These are phyloP conservation scores for Pseudogymnoascus sp. DNA, from an alignment of 2,329 filamentous ascomycete genomes.

Conservation along the genomic window DNA sequence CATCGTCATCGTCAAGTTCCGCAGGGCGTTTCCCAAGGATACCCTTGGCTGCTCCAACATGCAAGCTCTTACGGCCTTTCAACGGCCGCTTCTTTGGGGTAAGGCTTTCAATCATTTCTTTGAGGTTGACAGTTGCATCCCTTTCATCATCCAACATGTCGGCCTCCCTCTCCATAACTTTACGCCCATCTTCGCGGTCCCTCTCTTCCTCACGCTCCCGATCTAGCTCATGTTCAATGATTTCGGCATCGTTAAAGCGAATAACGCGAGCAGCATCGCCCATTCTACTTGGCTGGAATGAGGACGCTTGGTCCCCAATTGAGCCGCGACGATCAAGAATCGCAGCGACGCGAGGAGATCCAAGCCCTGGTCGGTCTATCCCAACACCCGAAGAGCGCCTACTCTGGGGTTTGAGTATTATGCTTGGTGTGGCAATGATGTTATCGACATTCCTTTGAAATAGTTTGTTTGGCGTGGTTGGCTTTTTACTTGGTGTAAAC, in stretches of 20 bases:
- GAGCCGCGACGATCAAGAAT: conserved; percentile 63
- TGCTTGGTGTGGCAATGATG: conserved; percentile 51
- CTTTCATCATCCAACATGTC: conserved; percentile 43
- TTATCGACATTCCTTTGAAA: conserved; percentile 47
- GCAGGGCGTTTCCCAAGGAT: conserved; percentile 64
- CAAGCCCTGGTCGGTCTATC: conserved; percentile 60
- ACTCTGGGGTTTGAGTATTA: conserved; percentile 52
- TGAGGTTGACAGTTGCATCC: conserved; percentile 58
- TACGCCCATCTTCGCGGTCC: conserved; percentile 50
- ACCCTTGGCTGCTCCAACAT: conserved; percentile 64
- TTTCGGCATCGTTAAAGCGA: conserved; percentile 56
- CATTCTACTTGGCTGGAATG: conserved; percentile 48
- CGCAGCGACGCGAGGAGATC: conserved; percentile 64
- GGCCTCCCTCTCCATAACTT: conserved; percentile 44
- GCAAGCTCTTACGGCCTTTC: conserved; percentile 65
- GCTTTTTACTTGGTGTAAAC: conserved; percentile 29
- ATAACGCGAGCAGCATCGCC: conserved; percentile 36
- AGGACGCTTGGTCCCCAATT: conserved; percentile 55
- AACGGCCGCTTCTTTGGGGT: conserved; percentile 64
- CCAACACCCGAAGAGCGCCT: conserved; percentile 59
- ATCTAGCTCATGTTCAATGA: conserved; percentile 55
- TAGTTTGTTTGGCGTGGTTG: conserved; percentile 33
- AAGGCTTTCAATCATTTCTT: conserved; percentile 68
- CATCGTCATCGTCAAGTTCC: conserved; percentile 57
- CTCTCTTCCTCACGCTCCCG: conserved; percentile 52